These are phyloP conservation scores for Backusella parvicylindrica DNA, from an alignment of 192 early-diverging fungal genomes.

Conservation along the genomic window DNA sequence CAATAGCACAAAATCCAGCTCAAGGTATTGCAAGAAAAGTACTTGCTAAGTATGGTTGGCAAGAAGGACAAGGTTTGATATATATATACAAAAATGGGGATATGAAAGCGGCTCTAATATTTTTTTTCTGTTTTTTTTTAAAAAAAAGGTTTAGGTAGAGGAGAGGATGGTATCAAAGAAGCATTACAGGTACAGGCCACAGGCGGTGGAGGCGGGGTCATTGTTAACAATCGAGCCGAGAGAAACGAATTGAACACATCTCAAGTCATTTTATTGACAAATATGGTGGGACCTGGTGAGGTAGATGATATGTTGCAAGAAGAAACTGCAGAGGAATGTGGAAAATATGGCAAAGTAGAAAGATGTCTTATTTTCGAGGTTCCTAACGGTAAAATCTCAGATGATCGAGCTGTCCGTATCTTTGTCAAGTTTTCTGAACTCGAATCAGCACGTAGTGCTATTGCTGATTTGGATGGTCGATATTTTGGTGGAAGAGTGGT, in stretches of 20 bases:
- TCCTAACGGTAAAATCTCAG: constrained; percentile 45
- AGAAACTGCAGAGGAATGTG: constrained; percentile 77
- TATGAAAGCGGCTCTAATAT: not conserved
- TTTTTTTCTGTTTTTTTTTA: not conserved
- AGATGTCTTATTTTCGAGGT: constrained; percentile 67
- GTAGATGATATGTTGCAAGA: constrained; percentile 71
- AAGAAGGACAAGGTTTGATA: constrained; percentile 39
- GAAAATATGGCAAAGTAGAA: constrained; percentile 72
- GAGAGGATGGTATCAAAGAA: constrained; percentile 38
- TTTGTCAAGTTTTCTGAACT: constrained; percentile 67
- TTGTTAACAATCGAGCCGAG: constrained; percentile 23
- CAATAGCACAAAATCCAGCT: not conserved
- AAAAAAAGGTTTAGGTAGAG: constrained; percentile 25
- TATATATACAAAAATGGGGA: not conserved
- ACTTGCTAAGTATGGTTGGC: constrained; percentile 41
- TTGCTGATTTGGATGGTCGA: constrained; percentile 61
- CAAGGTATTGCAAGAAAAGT: constrained; percentile 31
- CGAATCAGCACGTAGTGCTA: constrained; percentile 48
- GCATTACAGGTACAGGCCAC: constrained; percentile 33
- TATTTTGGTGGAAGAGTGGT: constrained; percentile 77
- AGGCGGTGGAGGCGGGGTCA: constrained; percentile 30
- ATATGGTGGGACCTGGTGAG: constrained; percentile 77
- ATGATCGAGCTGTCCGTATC: constrained; percentile 73
- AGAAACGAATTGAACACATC: not conserved
- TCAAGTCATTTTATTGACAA: constrained; percentile 60